Conservation (phyloP, 75 land plant genomes). For the Pinus albicaulis region DNA sequence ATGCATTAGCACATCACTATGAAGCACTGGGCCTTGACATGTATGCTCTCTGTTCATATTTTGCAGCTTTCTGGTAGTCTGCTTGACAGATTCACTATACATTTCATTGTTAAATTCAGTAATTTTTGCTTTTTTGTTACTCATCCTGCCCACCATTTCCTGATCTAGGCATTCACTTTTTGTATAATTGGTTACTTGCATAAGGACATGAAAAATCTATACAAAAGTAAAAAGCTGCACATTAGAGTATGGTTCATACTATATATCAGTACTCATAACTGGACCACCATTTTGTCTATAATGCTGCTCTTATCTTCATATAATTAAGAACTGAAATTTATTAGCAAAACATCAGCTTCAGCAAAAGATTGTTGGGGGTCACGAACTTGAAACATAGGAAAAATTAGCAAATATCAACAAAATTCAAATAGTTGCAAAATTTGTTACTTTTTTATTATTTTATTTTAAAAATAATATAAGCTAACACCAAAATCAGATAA, state of each 20-base stretch:
- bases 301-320: no score
- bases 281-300: not conserved
- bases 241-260: not conserved
- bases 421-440: no score
- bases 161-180: not conserved
- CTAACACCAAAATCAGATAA: no score
- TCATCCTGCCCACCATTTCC: not conserved
- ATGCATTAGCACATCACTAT: slow-evolving; percentile 59
- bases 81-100: not conserved
- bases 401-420: no score
- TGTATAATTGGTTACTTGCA: not conserved
- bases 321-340: no score
- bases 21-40: slow-evolving; percentile 67
- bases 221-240: not conserved
- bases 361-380: no score
- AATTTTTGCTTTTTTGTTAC: not conserved
- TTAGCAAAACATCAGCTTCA: no score
- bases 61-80: not conserved
- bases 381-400: no score
- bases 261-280: not conserved
- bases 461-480: no score
- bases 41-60: slow-evolving; percentile 15
- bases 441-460: no score
- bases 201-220: not conserved
- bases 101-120: not conserved